A percentile compares a stretch with the other conserved stretches of the same genome.
Conservation (phyloP, 208 protist species). For the Plasmodiophora brassicae region DNA sequence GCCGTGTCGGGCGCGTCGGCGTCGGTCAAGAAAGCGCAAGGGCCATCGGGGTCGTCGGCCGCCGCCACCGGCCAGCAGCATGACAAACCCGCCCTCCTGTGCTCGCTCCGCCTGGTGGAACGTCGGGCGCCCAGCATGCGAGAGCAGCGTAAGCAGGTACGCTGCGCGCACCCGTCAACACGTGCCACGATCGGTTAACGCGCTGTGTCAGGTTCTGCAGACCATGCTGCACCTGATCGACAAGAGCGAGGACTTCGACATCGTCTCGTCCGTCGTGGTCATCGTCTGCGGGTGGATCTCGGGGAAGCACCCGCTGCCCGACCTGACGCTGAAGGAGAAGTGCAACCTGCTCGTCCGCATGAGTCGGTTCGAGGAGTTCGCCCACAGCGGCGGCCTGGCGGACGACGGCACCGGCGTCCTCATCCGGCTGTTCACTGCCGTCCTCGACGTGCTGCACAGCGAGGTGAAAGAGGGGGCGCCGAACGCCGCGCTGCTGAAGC, state of each 20-base stretch:
- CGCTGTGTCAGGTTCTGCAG: too few species aligned
- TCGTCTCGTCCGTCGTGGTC: neutral
- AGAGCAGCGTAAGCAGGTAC: slow-evolving; percentile 23
- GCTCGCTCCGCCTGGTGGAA: neutral
- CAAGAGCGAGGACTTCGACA: neutral
- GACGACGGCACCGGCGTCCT: neutral
- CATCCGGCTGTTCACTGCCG: neutral
- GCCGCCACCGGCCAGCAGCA: neutral
- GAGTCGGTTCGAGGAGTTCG: neutral
- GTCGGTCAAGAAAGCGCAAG: too few species aligned
- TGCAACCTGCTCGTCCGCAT: neutral
- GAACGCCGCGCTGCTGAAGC: neutral
- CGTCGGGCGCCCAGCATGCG: neutral
- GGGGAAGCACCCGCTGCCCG: neutral
- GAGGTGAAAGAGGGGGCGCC: too few species aligned
- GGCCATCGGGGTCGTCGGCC: too few species aligned
- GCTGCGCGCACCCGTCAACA: too few species aligned
- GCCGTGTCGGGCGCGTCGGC: too few species aligned
- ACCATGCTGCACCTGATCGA: neutral
- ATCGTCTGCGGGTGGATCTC: neutral
- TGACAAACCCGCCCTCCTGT: neutral
- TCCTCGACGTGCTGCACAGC: neutral
- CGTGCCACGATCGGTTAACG: too few species aligned
- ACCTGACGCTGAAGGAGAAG: slow-evolving; percentile 2
- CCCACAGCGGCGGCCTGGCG: neutral